These are phyloP conservation scores for Amaranthus hypochondriacus DNA, from an alignment of 148 eudicot species.

Conservation along the genomic window DNA sequence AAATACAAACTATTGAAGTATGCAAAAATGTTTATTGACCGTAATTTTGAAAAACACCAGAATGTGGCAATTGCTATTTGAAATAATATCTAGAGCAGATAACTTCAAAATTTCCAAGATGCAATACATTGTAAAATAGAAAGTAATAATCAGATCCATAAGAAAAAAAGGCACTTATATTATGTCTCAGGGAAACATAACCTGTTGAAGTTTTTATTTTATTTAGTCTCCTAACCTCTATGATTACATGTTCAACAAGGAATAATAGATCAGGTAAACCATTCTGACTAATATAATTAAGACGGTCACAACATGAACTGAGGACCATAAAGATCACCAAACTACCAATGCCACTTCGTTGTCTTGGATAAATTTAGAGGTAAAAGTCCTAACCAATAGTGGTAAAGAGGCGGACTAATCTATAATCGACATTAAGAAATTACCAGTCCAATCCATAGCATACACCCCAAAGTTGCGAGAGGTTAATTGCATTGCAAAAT, in stretches of 20 bases:
- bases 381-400: background rate
- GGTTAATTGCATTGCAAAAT: slow-evolving; percentile 72
- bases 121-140: too few species aligned
- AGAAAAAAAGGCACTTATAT: background rate
- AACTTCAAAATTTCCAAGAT: too few species aligned
- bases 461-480: slow-evolving; percentile 70
- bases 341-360: slow-evolving; percentile 1
- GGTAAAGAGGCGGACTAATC: background rate
- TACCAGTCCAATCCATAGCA: slow-evolving; percentile 98
- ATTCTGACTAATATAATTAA: background rate
- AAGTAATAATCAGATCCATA: too few species aligned
- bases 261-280: background rate
- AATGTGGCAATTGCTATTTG: background rate
- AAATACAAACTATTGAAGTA: background rate
- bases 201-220: background rate
- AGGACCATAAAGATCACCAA: background rate
- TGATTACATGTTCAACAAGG: background rate
- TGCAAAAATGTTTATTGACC: background rate
- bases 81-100: too few species aligned
- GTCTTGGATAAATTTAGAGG: background rate
- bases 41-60: background rate
- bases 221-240: background rate
- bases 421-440: slow-evolving; percentile 7
- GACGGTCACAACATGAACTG: background rate
- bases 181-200: background rate